Evolutionary conservation across 1,139 yeast genomes (phyloP), one percentile per base, ranked within the genome.

Genomic region (Debaryomyces fabryi): DNA sequence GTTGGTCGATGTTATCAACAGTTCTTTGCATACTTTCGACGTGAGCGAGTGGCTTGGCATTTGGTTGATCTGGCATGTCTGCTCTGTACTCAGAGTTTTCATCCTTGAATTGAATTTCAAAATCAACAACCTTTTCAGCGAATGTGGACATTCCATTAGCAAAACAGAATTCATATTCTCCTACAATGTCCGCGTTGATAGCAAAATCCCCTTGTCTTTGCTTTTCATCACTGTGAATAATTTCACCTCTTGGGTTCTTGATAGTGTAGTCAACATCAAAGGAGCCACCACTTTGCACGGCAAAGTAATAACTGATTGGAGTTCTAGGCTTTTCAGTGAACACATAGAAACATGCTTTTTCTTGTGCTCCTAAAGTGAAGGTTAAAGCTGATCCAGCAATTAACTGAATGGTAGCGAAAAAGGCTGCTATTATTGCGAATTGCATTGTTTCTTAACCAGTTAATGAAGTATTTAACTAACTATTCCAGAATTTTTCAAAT

Each of bases 121-220:
- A 88, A 68, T 91, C 97, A 58, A 93, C 86, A 50, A 87, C 85
- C 70, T 92, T 92, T 61, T 88, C 95, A 45, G 93, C 87, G 65
- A 83, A 86, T 3, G 96, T 86, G 6, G 96, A 85, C 90, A 87
- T 86, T 52, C 85, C 88, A 67, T 91, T 91, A 58, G 85, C 75
- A 74, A 93, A 91, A 70, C 99, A 93, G 67, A 93, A 87, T 66
- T 88, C 90, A 72, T 92, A 93, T 67, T 93, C 98, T 32, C 99
- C 99, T 36, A 71, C 67, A 39, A 65, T 58, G 40, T 81, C 83
- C 21, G 93, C 97, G 27, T 72, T 74, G 65, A 92, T 84, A 4
- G 82, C 76, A 75, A 87, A 88, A 60, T 92, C 97, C 2, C 96
- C 97, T 64, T 89, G 96, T 67, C 90, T 82, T 63, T 86, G 86